phyloP scores from a whole-genome alignment of 768 basidiomycete species.

The Roridomyces roridus region DNA sequence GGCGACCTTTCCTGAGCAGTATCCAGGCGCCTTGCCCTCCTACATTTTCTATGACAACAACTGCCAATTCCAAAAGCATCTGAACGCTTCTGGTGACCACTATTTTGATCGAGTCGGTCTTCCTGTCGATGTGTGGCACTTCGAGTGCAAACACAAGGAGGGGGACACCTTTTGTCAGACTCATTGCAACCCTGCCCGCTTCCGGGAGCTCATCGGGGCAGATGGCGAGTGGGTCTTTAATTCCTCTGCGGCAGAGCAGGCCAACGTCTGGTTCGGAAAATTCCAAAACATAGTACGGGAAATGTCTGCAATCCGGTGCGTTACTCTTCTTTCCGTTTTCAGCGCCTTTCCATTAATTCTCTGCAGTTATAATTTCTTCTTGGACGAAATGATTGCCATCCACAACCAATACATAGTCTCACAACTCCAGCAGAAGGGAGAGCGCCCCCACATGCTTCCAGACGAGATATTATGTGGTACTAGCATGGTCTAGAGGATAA shows the following conservation, averaged over 20 bases:
- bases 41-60: constrained; percentile 32
- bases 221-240: constrained; percentile 35
- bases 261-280: constrained; percentile 33
- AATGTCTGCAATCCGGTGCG: constrained; percentile 26
- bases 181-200: constrained; percentile 27
- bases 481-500: background rate
- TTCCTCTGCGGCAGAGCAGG: constrained; percentile 36
- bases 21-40: constrained; percentile 20
- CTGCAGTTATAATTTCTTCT: constrained; percentile 29
- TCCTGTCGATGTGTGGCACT: constrained; percentile 22
- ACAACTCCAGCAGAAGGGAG: background rate
- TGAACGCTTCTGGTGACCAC: background rate
- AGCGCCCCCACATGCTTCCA: background rate
- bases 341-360: background rate
- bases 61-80: constrained; percentile 19
- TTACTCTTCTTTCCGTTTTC: background rate
- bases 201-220: constrained; percentile 33
- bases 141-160: constrained; percentile 15
- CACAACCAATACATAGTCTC: constrained; percentile 17
- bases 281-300: constrained; percentile 28
- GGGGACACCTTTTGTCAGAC: constrained; percentile 4
- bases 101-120: constrained; percentile 12
- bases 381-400: constrained; percentile 35
- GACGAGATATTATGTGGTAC: background rate
- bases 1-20: background rate